Base-by-base conservation (phyloP, 2,329 filamentous ascomycete genomes). In the Colletotrichum shisoi region DNA sequence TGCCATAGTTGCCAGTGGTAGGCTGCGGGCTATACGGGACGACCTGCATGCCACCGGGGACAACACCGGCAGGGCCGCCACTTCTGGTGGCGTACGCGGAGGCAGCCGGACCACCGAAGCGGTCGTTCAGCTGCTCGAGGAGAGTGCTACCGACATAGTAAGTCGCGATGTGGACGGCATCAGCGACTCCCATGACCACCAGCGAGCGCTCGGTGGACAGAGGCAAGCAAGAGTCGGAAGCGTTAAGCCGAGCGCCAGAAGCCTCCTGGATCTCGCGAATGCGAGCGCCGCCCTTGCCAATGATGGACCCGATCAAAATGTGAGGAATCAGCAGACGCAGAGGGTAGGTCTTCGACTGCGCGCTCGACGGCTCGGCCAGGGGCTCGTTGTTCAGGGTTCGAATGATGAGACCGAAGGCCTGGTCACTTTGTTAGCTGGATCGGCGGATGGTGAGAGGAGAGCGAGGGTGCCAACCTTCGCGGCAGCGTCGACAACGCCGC, bases 131-230 rank as follows among this genome's bases (percentile, higher is more conserved):
- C 81, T 99, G 95, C 83, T 99, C 95, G 54, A 96, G 90, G 31
- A 99, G 87, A n/a, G 95, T 99, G 79, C 94, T 96, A 63, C 94
- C 94, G 70, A 99, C 94, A 76, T 99, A 99, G 83, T 98, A 99
- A 44, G 95, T 97, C 56, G 95, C 95, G 79, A 99, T 99, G 81
- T 99, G 95, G 56, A 99, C 94, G 66, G 95, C 94, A 82, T 99
- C 95, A 61, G 95, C 95, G 66, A 99, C 95, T 77, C 95, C 95
- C 80, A 98, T 93, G 37, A 99, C 94, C 58, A 99, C 94, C 56
- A 99, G 87, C n/a, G 95, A 98, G 54, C 95, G 92, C 81, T 99
- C 95, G 67, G 93, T 96, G 19, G 95, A 99, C 69, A 97, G 86
- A 56, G 95, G 95, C 63, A 99, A 86, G 76, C 94, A 96, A 5